Conservation (phyloP, 2,329 filamentous ascomycete genomes). For the Fusarium haematococcum region DNA sequence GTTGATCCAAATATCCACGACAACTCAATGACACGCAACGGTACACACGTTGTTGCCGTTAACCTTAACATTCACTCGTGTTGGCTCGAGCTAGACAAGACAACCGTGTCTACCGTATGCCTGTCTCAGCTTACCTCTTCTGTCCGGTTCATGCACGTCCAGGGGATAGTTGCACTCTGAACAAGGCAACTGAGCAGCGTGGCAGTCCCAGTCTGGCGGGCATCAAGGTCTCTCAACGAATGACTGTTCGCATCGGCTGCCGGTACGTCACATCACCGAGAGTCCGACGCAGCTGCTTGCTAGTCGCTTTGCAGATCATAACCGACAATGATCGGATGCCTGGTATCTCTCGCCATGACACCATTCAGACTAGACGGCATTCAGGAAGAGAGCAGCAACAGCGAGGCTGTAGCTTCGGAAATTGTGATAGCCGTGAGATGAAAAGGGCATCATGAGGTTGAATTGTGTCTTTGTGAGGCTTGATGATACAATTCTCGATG, state of each 20-base stretch:
- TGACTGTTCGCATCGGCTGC: background rate
- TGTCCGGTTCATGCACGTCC: conserved; percentile 5
- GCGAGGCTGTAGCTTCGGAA: conserved; percentile 4
- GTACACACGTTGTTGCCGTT: background rate
- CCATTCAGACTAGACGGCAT: conserved; percentile 27
- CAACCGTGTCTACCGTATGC: background rate
- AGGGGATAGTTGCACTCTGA: background rate
- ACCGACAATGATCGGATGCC: background rate
- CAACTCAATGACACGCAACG: background rate
- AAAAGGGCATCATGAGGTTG: background rate
- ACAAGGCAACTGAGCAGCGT: conserved; percentile 1
- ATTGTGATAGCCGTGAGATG: conserved; percentile 27
- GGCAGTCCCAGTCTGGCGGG: background rate
- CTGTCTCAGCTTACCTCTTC: conserved; percentile 5
- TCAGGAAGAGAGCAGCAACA: conserved; percentile 11
- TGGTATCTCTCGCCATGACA: conserved; percentile 18
- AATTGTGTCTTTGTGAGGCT: conserved; percentile 38
- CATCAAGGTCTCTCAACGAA: background rate
- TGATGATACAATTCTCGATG: conserved; percentile 33
- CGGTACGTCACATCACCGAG: background rate
- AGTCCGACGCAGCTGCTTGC: background rate
- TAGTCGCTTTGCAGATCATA: conserved; percentile 18
- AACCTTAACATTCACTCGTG: background rate
- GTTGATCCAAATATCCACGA: conserved; percentile 21
- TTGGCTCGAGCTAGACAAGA: background rate